Conservation (phyloP, 768 basidiomycete genomes). For the Phlebiopsis flavidoalba region DNA sequence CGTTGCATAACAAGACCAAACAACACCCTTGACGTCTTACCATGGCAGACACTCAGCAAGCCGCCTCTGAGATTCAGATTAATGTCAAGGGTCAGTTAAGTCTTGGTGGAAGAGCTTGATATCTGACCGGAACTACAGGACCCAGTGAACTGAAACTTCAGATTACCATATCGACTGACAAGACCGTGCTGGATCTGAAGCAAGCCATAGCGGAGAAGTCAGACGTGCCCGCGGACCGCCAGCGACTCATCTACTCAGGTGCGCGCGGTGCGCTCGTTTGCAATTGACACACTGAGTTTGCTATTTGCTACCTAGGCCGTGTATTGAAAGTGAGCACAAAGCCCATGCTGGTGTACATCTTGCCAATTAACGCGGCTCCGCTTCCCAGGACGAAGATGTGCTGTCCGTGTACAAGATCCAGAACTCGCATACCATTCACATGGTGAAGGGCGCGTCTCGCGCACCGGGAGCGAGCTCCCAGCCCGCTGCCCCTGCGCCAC, state of each 20-base stretch:
- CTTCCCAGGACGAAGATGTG: constrained; percentile 71
- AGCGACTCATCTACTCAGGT: constrained; percentile 92
- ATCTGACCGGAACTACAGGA: constrained; percentile 35
- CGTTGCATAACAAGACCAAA: constrained; percentile 6
- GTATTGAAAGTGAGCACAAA: constrained; percentile 57
- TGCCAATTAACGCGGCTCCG: constrained; percentile 4
- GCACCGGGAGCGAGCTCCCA: constrained; percentile 29
- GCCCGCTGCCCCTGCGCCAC: constrained; percentile 43
- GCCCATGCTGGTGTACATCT: neutral
- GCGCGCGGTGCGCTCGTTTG: constrained; percentile 19
- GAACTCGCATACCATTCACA: constrained; percentile 82
- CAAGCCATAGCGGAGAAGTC: constrained; percentile 80
- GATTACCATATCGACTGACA: constrained; percentile 73
- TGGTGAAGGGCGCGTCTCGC: constrained; percentile 83
- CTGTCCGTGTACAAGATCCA: constrained; percentile 89
- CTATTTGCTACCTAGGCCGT: constrained; percentile 39
- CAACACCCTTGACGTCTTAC: constrained; percentile 8
- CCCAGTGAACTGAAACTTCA: constrained; percentile 92
- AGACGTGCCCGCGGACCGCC: constrained; percentile 81
- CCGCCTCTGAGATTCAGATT: constrained; percentile 25
- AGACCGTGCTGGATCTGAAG: constrained; percentile 90
- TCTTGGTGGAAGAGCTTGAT: neutral
- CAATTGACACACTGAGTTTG: neutral
- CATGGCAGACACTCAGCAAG: constrained; percentile 8
- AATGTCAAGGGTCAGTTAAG: constrained; percentile 51